Conservation (phyloP, 1,284 basidiomycete species). For the Phellopilus nigrolimitatus region DNA sequence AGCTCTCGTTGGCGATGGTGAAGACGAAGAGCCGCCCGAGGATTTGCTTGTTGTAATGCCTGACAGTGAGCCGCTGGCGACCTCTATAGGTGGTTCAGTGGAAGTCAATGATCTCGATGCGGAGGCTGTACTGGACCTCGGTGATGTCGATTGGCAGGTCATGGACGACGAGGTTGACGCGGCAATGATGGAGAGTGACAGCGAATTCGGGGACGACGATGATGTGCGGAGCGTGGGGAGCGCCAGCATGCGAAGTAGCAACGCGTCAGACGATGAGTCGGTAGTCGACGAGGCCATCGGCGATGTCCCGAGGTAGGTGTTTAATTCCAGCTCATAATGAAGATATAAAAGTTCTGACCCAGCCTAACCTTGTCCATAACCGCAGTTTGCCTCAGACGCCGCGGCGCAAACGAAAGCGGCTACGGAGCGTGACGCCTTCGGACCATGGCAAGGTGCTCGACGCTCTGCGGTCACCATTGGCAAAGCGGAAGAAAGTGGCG, state of each 20-base stretch:
- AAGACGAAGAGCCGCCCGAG: constrained; percentile 30
- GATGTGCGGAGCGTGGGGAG: constrained; percentile 31
- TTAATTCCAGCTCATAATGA: no score
- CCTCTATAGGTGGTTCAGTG: constrained; percentile 19
- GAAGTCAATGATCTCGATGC: constrained; percentile 25
- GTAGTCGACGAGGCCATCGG: constrained; percentile 43
- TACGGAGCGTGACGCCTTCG: constrained; percentile 67
- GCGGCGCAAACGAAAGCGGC: constrained; percentile 54
- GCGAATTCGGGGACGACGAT: constrained; percentile 47
- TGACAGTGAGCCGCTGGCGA: constrained; percentile 8
- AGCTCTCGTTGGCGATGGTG: constrained; percentile 60
- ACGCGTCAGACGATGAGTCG: constrained; percentile 45
- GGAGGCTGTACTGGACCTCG: constrained; percentile 38
- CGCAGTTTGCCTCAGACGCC: constrained; percentile 44
- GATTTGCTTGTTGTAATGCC: constrained; percentile 21
- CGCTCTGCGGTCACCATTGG: constrained; percentile 58
- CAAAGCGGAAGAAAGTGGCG: constrained; percentile 71
- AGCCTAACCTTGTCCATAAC: constrained; percentile 16
- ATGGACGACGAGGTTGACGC: constrained; percentile 86
- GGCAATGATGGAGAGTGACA: constrained; percentile 74
- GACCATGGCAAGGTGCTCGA: constrained; percentile 38
- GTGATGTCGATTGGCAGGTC: constrained; percentile 68
- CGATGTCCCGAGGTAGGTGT: no score
- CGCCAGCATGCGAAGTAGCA: constrained; percentile 35
- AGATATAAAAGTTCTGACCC: not conserved